A percentile compares a stretch with the other conserved stretches of the same genome.
Evolutionary conservation across 768 basidiomycete genomes (phyloP).

Genomic region (Hysterangium stoloniferum): DNA sequence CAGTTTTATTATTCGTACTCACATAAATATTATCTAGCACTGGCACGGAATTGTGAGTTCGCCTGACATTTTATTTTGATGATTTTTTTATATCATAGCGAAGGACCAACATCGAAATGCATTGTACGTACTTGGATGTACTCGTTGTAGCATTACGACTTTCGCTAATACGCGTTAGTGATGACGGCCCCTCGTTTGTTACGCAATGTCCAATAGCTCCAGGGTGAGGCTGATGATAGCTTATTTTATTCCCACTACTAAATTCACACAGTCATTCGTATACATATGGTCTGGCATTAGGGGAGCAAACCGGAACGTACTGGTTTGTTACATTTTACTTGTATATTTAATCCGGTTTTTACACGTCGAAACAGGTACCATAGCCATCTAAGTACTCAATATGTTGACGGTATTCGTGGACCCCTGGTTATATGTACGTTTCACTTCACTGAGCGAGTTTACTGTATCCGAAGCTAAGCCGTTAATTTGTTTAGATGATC

Average conservation of each 20-base stretch:
- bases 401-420: slow-evolving; percentile 29
- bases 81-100: background rate
- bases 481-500: background rate
- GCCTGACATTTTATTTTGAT: background rate
- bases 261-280: slow-evolving; percentile 1
- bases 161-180: background rate
- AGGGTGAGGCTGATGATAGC: background rate
- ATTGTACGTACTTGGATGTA: background rate
- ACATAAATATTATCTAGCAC: slow-evolving; percentile 1
- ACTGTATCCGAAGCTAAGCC: background rate
- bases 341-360: no score
- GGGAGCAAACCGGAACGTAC: slow-evolving; percentile 36
- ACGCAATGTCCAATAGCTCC: slow-evolving; percentile 10
- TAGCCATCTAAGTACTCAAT: slow-evolving; percentile 30
- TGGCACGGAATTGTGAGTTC: slow-evolving; percentile 10
- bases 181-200: slow-evolving; percentile 10
- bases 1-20: background rate
- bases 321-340: slow-evolving; percentile 22
- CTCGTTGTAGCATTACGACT: no score
- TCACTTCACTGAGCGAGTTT: no score
- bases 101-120: slow-evolving; percentile 7
- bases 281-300: slow-evolving; percentile 1
- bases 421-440: slow-evolving; percentile 1
- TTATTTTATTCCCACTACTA: background rate
- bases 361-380: slow-evolving; percentile 33